These are phyloP conservation scores for Onygenales sp. DNA, from an alignment of 2,329 filamentous ascomycete species.

Conservation along the genomic window DNA sequence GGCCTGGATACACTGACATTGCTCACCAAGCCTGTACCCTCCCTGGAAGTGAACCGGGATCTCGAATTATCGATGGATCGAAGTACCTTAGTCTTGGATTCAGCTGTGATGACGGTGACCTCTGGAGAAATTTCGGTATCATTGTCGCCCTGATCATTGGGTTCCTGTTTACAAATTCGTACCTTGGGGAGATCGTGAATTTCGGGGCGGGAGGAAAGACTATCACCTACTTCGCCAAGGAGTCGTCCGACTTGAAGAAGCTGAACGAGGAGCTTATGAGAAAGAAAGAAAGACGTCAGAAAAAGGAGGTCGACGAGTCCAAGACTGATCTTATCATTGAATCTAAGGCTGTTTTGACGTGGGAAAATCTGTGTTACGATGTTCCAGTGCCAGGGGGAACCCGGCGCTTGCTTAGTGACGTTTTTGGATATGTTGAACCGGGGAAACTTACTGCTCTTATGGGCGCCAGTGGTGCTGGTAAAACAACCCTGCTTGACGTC, in stretches of 20 bases:
- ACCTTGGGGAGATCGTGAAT: constrained; percentile 29
- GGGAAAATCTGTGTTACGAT: constrained; percentile 74
- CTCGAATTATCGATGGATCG: constrained; percentile 46
- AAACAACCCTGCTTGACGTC: constrained; percentile 81
- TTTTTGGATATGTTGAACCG: constrained; percentile 90
- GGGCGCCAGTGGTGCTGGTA: constrained; percentile 83
- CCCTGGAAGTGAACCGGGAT: constrained; percentile 49
- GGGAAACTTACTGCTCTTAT: constrained; percentile 87
- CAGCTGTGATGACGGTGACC: constrained; percentile 48
- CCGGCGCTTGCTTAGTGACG: constrained; percentile 71
- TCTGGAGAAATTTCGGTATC: constrained; percentile 64
- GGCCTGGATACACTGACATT: constrained; percentile 28
- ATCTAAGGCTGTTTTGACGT: constrained; percentile 62
- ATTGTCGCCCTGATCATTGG: constrained; percentile 58
- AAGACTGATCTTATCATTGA: constrained; percentile 27
- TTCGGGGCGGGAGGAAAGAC: constrained; percentile 34
- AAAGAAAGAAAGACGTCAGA: constrained; percentile 29
- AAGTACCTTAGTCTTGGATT: constrained; percentile 47
- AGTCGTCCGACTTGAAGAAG: constrained; percentile 24
- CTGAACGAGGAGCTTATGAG: constrained; percentile 29
- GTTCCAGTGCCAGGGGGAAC: constrained; percentile 68
- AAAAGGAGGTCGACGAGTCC: constrained; percentile 24
- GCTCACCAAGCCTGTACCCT: constrained; percentile 52
- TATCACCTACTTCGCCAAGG: constrained; percentile 31
- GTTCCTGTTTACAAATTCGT: constrained; percentile 35